Percentiles rank a stretch among this genome's conserved stretches.
These are phyloP conservation scores for Serendipita sp. DNA, from an alignment of 1,284 basidiomycete species.

Conservation along the genomic window DNA sequence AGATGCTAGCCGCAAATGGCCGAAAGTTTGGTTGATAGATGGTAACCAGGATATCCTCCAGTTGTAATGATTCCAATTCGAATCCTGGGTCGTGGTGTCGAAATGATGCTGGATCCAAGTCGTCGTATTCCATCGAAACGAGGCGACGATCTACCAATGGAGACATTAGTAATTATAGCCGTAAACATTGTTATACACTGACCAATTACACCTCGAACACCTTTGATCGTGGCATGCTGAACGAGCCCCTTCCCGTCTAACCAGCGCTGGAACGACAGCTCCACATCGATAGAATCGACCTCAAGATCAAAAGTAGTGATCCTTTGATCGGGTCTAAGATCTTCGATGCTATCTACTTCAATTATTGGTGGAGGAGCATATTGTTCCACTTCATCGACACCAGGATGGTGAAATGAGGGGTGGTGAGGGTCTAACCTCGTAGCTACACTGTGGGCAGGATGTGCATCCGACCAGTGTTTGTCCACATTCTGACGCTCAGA, in stretches of 20 bases:
- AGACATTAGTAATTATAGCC: background rate
- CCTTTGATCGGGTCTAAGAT: constrained; percentile 19
- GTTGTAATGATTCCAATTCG: constrained; percentile 74
- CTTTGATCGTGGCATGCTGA: constrained; percentile 81
- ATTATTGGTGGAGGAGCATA: constrained; percentile 17
- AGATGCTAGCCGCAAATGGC: constrained; percentile 90
- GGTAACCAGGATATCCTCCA: constrained; percentile 90
- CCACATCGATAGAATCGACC: constrained; percentile 91
- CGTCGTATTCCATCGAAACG: constrained; percentile 62
- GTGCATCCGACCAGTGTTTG: constrained; percentile 15
- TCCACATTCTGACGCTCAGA: constrained; percentile 12
- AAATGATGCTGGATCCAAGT: constrained; percentile 67
- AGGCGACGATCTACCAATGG: constrained; percentile 63
- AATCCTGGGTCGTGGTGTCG: constrained; percentile 73
- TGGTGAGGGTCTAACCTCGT: constrained; percentile 63
- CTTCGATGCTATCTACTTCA: constrained; percentile 29
- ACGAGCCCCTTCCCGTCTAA: constrained; percentile 90
- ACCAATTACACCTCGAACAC: constrained; percentile 89
- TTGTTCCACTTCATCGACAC: constrained; percentile 35
- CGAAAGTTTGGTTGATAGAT: constrained; percentile 93
- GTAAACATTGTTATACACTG: constrained; percentile 16
- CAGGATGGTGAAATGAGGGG: constrained; percentile 46
- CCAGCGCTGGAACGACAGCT: constrained; percentile 86
- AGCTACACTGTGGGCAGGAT: constrained; percentile 36
- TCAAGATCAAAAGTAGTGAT: constrained; percentile 82